These are phyloP conservation scores for Mallotus nudiflorus DNA, from an alignment of 345 rosid species.

Conservation along the genomic window DNA sequence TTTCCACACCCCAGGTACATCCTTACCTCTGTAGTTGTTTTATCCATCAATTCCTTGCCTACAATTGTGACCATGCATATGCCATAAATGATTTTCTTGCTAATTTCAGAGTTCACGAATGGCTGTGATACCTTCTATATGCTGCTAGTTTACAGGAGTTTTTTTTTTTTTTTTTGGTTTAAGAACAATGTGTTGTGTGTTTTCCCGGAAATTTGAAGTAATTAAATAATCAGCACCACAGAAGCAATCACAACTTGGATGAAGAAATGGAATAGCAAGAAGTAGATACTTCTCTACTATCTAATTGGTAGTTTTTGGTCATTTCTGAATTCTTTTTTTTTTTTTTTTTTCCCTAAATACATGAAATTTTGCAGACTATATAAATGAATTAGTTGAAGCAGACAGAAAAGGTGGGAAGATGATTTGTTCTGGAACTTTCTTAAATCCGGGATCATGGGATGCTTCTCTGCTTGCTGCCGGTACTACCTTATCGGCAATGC, in stretches of 20 bases:
- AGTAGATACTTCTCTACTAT: too few relatives aligned
- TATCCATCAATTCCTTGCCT: background rate
- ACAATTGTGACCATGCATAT: too few relatives aligned
- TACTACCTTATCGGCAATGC: slow-evolving; percentile 75
- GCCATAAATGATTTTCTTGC: background rate
- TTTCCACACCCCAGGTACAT: slow-evolving; percentile 65
- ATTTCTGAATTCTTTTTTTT: background rate
- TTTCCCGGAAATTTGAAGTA: too few relatives aligned
- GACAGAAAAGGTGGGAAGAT: slow-evolving; percentile 54
- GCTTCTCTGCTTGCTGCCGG: slow-evolving; percentile 86
- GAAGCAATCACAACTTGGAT: too few relatives aligned
- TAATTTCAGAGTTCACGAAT: background rate
- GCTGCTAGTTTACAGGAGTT: too few relatives aligned
- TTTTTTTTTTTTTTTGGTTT: too few relatives aligned
- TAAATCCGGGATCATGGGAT: slow-evolving; percentile 76
- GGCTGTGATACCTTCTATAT: background rate
- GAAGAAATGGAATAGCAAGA: too few relatives aligned
- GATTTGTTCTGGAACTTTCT: slow-evolving; percentile 60
- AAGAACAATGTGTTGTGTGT: too few relatives aligned
- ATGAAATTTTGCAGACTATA: slow-evolving; percentile 15
- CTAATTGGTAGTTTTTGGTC: too few relatives aligned
- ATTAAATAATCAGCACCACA: too few relatives aligned
- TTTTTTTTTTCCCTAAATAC: too few relatives aligned
- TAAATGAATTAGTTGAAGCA: slow-evolving; percentile 54
- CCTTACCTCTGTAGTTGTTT: background rate